phyloP scores from a whole-genome alignment of 2,329 filamentous ascomycete species.

The Pseudogymnoascus sp. region DNA sequence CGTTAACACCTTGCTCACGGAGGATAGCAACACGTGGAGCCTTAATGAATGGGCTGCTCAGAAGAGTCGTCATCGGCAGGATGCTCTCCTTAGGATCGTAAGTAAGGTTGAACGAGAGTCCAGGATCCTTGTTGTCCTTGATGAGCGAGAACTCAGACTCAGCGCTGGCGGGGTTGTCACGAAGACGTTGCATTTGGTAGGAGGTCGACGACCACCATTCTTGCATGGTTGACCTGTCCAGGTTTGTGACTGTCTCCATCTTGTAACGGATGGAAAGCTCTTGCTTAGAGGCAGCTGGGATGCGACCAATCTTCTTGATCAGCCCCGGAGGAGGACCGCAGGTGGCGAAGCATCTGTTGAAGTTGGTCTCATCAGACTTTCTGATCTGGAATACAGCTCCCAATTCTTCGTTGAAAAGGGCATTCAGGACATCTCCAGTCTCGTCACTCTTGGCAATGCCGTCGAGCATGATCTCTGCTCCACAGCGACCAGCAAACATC shows the following conservation, averaged over 20 bases:
- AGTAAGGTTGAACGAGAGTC: conserved; percentile 73
- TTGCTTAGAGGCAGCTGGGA: conserved; percentile 63
- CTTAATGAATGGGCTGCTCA: conserved; percentile 45
- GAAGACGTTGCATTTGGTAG: conserved; percentile 79
- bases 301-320: conserved; percentile 74
- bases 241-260: conserved; percentile 57
- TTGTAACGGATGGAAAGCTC: conserved; percentile 68
- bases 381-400: conserved; percentile 94
- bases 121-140: conserved; percentile 66
- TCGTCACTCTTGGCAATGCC: conserved; percentile 55
- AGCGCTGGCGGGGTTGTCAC: conserved; percentile 82
- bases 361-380: conserved; percentile 73
- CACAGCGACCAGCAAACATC: conserved; percentile 95
- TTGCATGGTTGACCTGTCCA: conserved; percentile 67
- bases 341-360: conserved; percentile 84
- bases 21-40: conserved; percentile 79
- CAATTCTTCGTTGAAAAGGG: conserved; percentile 92
- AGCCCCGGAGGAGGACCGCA: conserved; percentile 75
- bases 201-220: conserved; percentile 85
- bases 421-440: conserved; percentile 55
- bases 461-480: conserved; percentile 77
- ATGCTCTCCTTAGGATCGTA: conserved; percentile 70
- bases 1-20: conserved; percentile 91
- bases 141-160: conserved; percentile 75
- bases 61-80: conserved; percentile 52